Conservation (phyloP, 306 rosid genomes). For the Cucumis melo region DNA sequence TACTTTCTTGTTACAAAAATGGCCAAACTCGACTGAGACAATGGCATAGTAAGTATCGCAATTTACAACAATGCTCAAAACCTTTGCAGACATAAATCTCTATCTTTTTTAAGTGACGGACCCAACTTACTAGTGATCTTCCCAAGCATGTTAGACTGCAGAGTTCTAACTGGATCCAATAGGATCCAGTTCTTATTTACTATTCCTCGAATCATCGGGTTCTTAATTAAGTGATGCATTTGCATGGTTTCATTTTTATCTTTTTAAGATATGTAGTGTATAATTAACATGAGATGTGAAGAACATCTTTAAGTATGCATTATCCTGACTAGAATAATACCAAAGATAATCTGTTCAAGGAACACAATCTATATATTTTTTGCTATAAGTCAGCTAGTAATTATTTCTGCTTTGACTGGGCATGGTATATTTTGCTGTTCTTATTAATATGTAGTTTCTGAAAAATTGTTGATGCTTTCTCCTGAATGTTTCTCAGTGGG, state of each 20-base stretch:
- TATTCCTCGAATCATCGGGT: too few species aligned
- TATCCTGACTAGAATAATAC: background rate
- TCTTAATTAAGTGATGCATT: too few species aligned
- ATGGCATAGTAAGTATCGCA: background rate
- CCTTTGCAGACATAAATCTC: background rate
- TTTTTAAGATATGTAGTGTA: too few species aligned
- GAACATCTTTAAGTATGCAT: background rate
- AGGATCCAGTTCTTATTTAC: too few species aligned
- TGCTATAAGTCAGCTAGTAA: background rate
- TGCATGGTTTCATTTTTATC: too few species aligned
- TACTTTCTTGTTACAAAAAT: background rate
- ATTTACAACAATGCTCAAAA: background rate
- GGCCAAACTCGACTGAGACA: background rate
- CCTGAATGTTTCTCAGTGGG: constrained; percentile 47
- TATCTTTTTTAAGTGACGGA: too few species aligned
- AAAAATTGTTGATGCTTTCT: background rate
- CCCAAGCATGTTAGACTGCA: too few species aligned
- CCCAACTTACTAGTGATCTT: too few species aligned
- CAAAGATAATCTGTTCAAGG: background rate
- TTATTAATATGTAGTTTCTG: background rate
- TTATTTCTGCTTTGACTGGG: background rate
- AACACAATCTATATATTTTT: background rate
- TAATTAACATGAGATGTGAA: background rate
- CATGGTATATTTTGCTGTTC: background rate
- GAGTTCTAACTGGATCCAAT: too few species aligned